Evolutionary conservation across 768 basidiomycete genomes (phyloP).

Genomic region (Rossbeevera mucosa): DNA sequence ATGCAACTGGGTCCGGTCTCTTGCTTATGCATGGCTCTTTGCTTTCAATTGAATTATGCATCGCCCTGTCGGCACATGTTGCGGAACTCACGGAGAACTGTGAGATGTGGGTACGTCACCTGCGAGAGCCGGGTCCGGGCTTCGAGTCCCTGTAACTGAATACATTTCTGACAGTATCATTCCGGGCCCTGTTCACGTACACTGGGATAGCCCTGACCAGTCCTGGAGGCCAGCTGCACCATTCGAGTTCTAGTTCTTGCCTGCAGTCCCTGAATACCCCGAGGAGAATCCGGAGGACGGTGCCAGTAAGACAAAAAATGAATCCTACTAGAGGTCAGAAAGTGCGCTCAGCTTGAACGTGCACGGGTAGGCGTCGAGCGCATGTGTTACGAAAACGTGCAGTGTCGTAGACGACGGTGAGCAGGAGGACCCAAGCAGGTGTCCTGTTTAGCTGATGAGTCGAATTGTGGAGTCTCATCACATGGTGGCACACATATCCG

Average conservation of each 20-base stretch:
- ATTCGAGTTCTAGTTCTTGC: not conserved
- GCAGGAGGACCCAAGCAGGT: no score
- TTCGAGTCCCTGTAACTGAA: not conserved
- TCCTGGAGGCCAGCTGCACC: not conserved
- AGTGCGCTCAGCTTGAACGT: not conserved
- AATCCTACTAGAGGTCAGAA: not conserved
- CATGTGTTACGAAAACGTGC: not conserved
- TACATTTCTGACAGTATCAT: not conserved
- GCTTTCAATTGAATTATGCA: not conserved
- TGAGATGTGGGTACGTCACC: not conserved
- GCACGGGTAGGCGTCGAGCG: no score
- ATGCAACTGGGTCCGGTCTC: not conserved
- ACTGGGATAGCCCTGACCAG: no score
- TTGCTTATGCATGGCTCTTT: not conserved
- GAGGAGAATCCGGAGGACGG: constrained; percentile 5
- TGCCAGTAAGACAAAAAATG: no score
- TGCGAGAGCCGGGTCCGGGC: not conserved
- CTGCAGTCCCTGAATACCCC: not conserved
- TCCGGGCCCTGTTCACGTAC: no score
- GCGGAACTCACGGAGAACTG: not conserved
- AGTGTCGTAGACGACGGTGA: no score
- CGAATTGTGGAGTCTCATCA: not conserved
- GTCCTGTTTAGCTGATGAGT: not conserved
- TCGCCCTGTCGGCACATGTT: not conserved
- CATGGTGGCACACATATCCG: no score